Evolutionary conservation across 1,284 basidiomycete species (phyloP), one percentile per base, ranked within the genome.

Genomic region (Cystobasidiaceae sp.): DNA sequence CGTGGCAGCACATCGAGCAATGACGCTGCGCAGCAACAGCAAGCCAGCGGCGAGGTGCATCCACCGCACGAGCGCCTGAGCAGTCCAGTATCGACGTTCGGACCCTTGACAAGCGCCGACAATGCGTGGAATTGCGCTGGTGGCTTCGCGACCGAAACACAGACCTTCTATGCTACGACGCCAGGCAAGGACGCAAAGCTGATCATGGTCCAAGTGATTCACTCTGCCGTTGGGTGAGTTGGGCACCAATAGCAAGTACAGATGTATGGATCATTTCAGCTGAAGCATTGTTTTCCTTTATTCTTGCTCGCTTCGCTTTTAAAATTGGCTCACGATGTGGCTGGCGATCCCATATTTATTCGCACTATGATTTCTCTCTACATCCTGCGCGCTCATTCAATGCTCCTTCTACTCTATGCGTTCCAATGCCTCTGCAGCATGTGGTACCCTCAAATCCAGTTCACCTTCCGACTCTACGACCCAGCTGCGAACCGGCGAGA

Each of bases 361-460:
- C n/a, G n/a, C n/a, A n/a, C n/a, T n/a, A n/a, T n/a, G n/a, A n/a
- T n/a, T n/a, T n/a, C n/a, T n/a, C n/a, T n/a, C n/a, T n/a, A 19
- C 13, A 7, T 23, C 33, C 13, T 55, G 34, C 32, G 17, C 32
- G 30, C 30, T 21, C 15, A 19, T 7, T 13, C 54, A 56, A 44
- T 30, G 2, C 15, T 19, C 7, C 4, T n/a, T 15, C 3, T 56
- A 25, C 11, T 41, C 5, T 15, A 34, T n/a, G 11, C 28, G 1
- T n/a, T n/a, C 23, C 11, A 5, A n/a, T 41, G 28, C 21, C 8
- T n/a, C 37, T 57, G 37, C 68, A 92, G 90, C 5, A 77, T 93
- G 55, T 93, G 90, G 90, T 91, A 89, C 74, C 93, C 94, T 5
- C 91, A 89, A 41, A 86, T 97, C 72, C 96, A 99, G 77, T 93